These are phyloP conservation scores for Trichoderma semiorbis DNA, from an alignment of 2,329 filamentous ascomycete genomes.

Conservation along the genomic window DNA sequence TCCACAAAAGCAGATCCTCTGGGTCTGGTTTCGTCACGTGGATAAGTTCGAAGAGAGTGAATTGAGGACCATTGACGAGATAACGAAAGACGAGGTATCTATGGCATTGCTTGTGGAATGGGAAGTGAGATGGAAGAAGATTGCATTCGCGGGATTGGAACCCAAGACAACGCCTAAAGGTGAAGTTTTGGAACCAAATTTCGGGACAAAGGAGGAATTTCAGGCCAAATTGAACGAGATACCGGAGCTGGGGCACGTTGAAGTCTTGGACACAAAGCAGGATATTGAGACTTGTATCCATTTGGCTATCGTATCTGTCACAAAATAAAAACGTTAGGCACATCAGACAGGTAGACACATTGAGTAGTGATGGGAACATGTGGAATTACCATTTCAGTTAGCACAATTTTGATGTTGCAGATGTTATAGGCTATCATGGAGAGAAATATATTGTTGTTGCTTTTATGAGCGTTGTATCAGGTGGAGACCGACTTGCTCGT, in stretches of 20 bases:
- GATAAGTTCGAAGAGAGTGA: background rate
- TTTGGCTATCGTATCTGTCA: background rate
- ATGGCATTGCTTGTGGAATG: background rate
- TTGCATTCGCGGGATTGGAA: background rate
- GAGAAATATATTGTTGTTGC: background rate
- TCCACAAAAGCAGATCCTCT: background rate
- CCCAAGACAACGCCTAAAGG: background rate
- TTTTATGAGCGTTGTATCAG: no score
- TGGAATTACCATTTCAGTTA: background rate
- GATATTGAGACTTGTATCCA: background rate
- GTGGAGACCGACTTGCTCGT: background rate
- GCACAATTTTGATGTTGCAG: background rate
- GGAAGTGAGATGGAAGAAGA: background rate
- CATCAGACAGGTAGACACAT: no score
- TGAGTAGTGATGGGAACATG: background rate
- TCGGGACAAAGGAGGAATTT: background rate
- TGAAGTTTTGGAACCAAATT: background rate
- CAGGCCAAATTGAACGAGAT: background rate
- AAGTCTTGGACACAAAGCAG: background rate
- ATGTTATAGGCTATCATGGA: background rate
- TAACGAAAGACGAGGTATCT: background rate
- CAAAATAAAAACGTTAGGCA: background rate
- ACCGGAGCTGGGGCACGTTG: background rate
- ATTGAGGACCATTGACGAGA: accelerated
- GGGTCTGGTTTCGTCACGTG: background rate